Evolutionary conservation across 192 early-diverging fungal species (phyloP).

Genomic region (Coemansia sp.): DNA sequence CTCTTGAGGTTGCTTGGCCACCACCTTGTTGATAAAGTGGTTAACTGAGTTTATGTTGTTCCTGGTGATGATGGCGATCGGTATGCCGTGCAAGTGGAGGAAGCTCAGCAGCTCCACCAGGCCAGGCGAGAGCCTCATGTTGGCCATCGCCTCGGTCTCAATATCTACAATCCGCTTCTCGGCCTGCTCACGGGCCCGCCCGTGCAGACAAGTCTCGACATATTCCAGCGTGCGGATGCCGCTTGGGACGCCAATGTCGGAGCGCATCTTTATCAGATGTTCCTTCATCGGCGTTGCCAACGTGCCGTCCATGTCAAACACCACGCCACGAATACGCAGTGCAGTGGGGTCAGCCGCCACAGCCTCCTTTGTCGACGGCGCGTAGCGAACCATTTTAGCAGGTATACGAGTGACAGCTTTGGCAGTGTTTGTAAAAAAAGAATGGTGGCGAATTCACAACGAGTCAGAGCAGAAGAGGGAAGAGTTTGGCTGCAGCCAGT

Average conservation of each 20-base stretch:
- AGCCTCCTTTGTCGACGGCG: slow-evolving; percentile 34
- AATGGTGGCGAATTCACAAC: background rate
- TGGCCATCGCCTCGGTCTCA: slow-evolving; percentile 43
- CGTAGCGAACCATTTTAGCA: slow-evolving; percentile 31
- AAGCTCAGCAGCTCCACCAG: slow-evolving; percentile 45
- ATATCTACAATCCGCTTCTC: slow-evolving; percentile 40
- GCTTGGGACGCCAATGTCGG: slow-evolving; percentile 33
- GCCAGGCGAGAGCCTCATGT: slow-evolving; percentile 48
- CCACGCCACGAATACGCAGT: slow-evolving; percentile 47
- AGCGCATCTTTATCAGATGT: slow-evolving; percentile 38
- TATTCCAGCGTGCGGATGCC: slow-evolving; percentile 41
- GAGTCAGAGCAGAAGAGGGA: background rate
- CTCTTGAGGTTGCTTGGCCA: slow-evolving; percentile 21
- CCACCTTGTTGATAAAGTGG: slow-evolving; percentile 49
- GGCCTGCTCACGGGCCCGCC: slow-evolving; percentile 27
- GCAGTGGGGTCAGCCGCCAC: slow-evolving; percentile 16
- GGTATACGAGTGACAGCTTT: background rate
- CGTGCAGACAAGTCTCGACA: slow-evolving; percentile 33
- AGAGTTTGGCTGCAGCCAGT: background rate
- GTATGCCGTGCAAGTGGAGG: slow-evolving; percentile 31
- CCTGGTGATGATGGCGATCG: slow-evolving; percentile 52
- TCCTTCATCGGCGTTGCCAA: slow-evolving; percentile 48
- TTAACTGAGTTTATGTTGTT: slow-evolving; percentile 47
- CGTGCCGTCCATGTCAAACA: slow-evolving; percentile 56
- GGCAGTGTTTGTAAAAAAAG: background rate